Percentiles rank a stretch among this genome's conserved stretches.
Conservation (phyloP, 108 stramenopile genomes). For the Nitzschia inconspicua region DNA sequence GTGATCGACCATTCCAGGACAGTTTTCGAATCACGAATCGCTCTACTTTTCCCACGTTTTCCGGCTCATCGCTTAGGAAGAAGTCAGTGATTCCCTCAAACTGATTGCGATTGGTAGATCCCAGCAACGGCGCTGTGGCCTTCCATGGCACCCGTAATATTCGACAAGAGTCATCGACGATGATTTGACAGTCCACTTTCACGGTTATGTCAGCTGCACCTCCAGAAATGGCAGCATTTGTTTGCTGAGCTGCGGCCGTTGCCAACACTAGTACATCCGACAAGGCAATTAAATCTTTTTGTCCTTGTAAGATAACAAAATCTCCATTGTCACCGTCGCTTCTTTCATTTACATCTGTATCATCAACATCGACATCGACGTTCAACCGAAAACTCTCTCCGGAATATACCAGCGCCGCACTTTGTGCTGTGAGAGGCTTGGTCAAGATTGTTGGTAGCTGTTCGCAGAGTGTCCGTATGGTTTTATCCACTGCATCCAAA, state of each 20-base stretch:
- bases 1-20: conserved; percentile 12
- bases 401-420: conserved; percentile 4
- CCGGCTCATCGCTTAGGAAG: neutral
- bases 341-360: neutral
- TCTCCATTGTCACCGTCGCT: neutral
- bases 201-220: neutral
- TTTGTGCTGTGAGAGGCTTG: conserved; percentile 10
- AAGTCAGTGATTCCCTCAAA: conserved; percentile 10
- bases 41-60: neutral
- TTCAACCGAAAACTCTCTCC: neutral
- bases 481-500: conserved; percentile 10
- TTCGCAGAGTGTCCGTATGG: conserved; percentile 6
- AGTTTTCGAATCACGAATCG: conserved; percentile 1
- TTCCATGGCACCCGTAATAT: conserved; percentile 19
- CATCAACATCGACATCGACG: conserved; percentile 1
- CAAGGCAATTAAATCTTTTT: conserved; percentile 23
- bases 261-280: conserved; percentile 28
- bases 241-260: conserved; percentile 16
- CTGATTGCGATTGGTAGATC: neutral
- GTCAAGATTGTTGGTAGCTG: conserved; percentile 24
- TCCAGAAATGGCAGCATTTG: conserved; percentile 8
- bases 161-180: conserved; percentile 10
- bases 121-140: conserved; percentile 6
- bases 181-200: conserved; percentile 6
- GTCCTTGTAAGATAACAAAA: conserved; percentile 1